These are phyloP conservation scores for Cladosporium sp. DNA, from an alignment of 2,329 filamentous ascomycete genomes.

Conservation along the genomic window DNA sequence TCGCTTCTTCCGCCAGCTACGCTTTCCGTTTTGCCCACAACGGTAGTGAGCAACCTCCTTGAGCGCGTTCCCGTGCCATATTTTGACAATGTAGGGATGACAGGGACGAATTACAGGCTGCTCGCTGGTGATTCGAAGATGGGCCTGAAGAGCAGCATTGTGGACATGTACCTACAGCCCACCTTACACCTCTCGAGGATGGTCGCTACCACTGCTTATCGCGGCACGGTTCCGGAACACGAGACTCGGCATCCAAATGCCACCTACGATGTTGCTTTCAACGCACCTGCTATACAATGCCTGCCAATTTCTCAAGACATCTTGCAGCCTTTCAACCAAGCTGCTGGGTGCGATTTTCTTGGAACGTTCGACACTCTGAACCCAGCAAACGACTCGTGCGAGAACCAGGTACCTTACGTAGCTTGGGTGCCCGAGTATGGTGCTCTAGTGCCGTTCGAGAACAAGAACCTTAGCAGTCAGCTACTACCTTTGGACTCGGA, in stretches of 20 bases:
- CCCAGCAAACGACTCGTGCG: background rate
- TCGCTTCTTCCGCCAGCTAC: constrained; percentile 7
- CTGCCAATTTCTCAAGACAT: background rate
- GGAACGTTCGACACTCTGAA: background rate
- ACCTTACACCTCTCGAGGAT: background rate
- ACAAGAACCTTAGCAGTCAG: background rate
- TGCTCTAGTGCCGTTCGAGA: background rate
- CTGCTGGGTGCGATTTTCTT: background rate
- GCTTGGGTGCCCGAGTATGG: constrained; percentile 2
- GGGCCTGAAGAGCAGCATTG: background rate
- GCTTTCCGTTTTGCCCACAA: background rate
- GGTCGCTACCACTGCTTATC: constrained; percentile 1
- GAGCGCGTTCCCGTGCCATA: background rate
- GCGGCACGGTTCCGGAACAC: background rate
- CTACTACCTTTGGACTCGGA: background rate
- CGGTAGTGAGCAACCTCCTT: constrained; percentile 4
- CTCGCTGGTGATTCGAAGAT: background rate
- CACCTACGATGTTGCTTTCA: constrained; percentile 3
- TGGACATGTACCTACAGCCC: background rate
- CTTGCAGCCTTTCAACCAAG: constrained; percentile 1
- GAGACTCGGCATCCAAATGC: background rate
- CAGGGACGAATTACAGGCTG: background rate
- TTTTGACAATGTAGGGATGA: constrained; percentile 2
- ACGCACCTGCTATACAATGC: constrained; percentile 4
- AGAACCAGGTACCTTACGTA: background rate